Evolutionary conservation across 1,284 basidiomycete genomes (phyloP), one percentile per base, ranked within the genome.

Genomic region (Ganoderma leucocontextum): DNA sequence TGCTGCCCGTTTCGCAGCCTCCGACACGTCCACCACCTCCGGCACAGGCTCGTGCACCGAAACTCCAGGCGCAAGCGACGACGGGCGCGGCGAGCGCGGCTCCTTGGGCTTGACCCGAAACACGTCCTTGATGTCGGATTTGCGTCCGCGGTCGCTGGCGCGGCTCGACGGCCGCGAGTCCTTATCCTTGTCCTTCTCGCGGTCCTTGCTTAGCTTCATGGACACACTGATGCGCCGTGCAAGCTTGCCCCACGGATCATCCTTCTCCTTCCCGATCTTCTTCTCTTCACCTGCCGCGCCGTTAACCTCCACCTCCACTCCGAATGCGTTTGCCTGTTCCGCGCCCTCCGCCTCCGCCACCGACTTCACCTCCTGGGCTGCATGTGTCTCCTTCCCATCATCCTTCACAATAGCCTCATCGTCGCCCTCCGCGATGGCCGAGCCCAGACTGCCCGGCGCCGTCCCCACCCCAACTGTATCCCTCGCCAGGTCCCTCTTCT

Each of bases 171-270:
- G 68, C 7, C 73, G 65, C 66, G 73, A 74, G 38, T 72, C 71
- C 68, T 62, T 66, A 58, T 72, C 70, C 57, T 68, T 70, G 49
- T 66, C 62, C 62, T 72, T 73, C 59, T 72, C 67, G 13, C 70
- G 68, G 22, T 78, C 78, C 22, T 52, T 52, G 75, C 86, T 84
- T 61, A 91, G 82, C 13, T 83, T 82, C 74, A 87, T 80, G 47
- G 75, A 75, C 60, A 77, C 73, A 71, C 87, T 91, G 69, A 91
- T 84, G 66, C 89, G 80, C 71, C 88, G 80, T n/a, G 89, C 84
- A 52, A 91, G 72, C 75, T 86, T 89, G 29, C 83, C 81, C 89
- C 90, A 91, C 36, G 82, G 79, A 67, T 86, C 85, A 29, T 84
- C 84, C 62, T 83, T 83, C 39, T 76, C 73, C 72, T 75, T 77